These are phyloP conservation scores for Kodamaea restingae DNA, from an alignment of 805 yeast species.

Conservation along the genomic window DNA sequence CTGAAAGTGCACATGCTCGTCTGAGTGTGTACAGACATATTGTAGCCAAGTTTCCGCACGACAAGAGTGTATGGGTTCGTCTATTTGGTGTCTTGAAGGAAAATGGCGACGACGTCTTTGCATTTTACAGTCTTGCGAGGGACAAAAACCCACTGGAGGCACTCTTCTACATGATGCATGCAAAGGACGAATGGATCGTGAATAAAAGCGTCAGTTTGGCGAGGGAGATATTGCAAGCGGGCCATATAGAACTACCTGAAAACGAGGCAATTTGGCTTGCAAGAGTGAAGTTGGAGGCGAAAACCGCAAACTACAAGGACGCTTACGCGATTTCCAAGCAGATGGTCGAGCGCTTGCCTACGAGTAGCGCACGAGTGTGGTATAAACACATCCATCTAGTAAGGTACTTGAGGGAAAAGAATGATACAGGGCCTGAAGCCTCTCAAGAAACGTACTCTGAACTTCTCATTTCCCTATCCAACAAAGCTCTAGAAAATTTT, in stretches of 20 bases:
- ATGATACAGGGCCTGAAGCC: too few species aligned
- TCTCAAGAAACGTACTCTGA: too few species aligned
- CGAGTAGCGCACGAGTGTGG: slow-evolving; percentile 50
- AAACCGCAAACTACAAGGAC: slow-evolving; percentile 33
- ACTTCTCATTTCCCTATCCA: slow-evolving; percentile 23
- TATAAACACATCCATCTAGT: slow-evolving; percentile 54
- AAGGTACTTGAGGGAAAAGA: slow-evolving; percentile 29
- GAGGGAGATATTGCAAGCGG: slow-evolving; percentile 41
- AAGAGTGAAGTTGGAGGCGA: slow-evolving; percentile 58
- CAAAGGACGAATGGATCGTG: slow-evolving; percentile 61
- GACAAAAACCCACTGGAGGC: slow-evolving; percentile 45
- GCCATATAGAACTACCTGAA: slow-evolving; percentile 15
- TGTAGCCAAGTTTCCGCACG: slow-evolving; percentile 25
- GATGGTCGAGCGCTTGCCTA: slow-evolving; percentile 21
- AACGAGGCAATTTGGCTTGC: slow-evolving; percentile 67
- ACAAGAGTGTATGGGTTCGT: slow-evolving; percentile 43
- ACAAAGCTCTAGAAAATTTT: slow-evolving; percentile 46
- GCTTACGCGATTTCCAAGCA: slow-evolving; percentile 40
- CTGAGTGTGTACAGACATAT: slow-evolving; percentile 46
- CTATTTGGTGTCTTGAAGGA: slow-evolving; percentile 27
- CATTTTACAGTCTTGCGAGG: slow-evolving; percentile 52
- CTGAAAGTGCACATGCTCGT: too few species aligned
- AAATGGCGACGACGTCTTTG: slow-evolving; percentile 13
- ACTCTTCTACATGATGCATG: slow-evolving; percentile 60
- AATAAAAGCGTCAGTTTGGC: slow-evolving; percentile 50